Percentiles rank a stretch among this genome's conserved stretches.
phyloP scores from a whole-genome alignment of 2,329 filamentous ascomycete genomes.

The Colletotrichum viniferum region DNA sequence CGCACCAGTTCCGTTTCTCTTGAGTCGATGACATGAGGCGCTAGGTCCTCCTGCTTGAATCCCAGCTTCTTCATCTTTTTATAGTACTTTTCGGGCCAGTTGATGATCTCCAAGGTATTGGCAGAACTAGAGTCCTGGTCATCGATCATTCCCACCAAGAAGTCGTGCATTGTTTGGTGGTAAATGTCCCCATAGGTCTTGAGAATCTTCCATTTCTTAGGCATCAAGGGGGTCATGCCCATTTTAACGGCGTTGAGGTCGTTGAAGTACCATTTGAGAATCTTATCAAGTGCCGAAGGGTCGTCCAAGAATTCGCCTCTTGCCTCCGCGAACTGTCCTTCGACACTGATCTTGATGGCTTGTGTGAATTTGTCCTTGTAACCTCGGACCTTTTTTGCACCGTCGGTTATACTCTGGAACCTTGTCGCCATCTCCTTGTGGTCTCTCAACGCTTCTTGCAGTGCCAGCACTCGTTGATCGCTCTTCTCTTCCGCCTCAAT shows the following conservation, averaged over 20 bases:
- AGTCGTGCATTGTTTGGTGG: conserved; percentile 94
- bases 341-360: conserved; percentile 75
- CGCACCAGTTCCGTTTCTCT: conserved; percentile 88
- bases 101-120: conserved; percentile 88
- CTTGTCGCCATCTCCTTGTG: conserved; percentile 92
- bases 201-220: conserved; percentile 96
- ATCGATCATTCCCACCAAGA: conserved; percentile 81
- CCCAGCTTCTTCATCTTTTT: conserved; percentile 93
- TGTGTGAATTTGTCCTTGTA: conserved; percentile 97
- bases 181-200: conserved; percentile 90
- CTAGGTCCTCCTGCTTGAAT: conserved; percentile 75
- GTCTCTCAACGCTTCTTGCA: conserved; percentile 94
- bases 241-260: conserved; percentile 93
- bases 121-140: conserved; percentile 83
- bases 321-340: conserved; percentile 74
- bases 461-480: conserved; percentile 85
- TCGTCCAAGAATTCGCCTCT: conserved; percentile 82
- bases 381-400: conserved; percentile 87
- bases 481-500: conserved; percentile 97
- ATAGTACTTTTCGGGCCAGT: conserved; percentile 97
- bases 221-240: conserved; percentile 90
- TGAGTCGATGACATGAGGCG: conserved; percentile 87
- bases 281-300: conserved; percentile 82
- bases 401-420: conserved; percentile 94
- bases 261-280: conserved; percentile 96